phyloP scores from a whole-genome alignment of 129 eudicot genomes.

The Chrysanthemum makinoi region DNA sequence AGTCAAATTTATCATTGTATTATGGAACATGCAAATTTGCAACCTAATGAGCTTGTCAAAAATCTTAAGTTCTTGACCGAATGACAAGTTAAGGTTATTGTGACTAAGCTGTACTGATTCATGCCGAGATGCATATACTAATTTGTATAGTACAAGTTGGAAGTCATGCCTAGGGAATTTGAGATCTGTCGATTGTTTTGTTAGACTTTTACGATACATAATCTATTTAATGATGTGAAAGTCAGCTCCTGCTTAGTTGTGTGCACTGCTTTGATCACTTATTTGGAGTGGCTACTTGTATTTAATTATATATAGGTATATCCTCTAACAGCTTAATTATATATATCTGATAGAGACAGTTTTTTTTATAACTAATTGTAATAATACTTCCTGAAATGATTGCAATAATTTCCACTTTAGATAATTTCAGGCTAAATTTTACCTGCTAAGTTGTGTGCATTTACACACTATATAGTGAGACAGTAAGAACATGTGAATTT shows the following conservation, averaged over 20 bases:
- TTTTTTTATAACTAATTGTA: too few relatives aligned
- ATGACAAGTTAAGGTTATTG: background rate
- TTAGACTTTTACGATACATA: conserved; percentile 10
- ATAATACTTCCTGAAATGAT: conserved; percentile 14
- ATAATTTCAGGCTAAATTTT: background rate
- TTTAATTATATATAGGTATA: conserved; percentile 14
- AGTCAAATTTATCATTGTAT: background rate
- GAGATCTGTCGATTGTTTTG: conserved; percentile 19
- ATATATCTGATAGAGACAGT: conserved; percentile 17
- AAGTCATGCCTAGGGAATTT: background rate
- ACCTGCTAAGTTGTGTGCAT: too few relatives aligned
- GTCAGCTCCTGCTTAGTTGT: conserved; percentile 47
- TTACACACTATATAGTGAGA: conserved; percentile 1
- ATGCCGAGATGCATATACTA: background rate
- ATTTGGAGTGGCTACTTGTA: conserved; percentile 29
- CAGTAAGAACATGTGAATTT: background rate
- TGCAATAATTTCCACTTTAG: conserved; percentile 18
- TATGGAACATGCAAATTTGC: background rate
- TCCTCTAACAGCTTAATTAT: conserved; percentile 22
- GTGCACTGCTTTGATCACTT: conserved; percentile 33
- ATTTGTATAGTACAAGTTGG: conserved; percentile 21
- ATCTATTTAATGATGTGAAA: conserved; percentile 18
- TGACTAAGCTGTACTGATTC: background rate
- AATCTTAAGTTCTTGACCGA: background rate
- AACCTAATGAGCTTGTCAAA: background rate